These are phyloP conservation scores for Acrodontium crateriforme DNA, from an alignment of 2,329 filamentous ascomycete genomes.

Conservation along the genomic window DNA sequence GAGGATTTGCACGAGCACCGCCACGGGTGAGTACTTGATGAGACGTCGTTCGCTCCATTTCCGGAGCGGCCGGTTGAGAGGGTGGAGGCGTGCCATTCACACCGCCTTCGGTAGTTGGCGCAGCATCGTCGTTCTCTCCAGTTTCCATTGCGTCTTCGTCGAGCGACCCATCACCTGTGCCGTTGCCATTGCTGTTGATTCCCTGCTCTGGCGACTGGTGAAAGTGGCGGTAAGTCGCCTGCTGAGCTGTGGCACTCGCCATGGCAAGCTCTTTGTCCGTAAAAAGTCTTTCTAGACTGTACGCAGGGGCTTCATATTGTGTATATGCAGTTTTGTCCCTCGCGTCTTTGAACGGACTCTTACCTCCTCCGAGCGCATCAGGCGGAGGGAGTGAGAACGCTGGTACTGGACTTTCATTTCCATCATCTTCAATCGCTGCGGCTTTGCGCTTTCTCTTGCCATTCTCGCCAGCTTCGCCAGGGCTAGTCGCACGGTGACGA, in stretches of 20 bases:
- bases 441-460: constrained; percentile 46
- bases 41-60: constrained; percentile 48
- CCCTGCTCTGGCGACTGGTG: constrained; percentile 29
- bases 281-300: constrained; percentile 50
- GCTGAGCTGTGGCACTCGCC: constrained; percentile 47
- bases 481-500: constrained; percentile 35
- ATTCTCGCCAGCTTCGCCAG: constrained; percentile 27
- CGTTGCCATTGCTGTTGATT: constrained; percentile 15
- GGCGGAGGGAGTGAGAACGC: constrained; percentile 24
- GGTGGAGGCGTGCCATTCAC: constrained; percentile 12
- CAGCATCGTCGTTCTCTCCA: constrained; percentile 12
- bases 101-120: constrained; percentile 11
- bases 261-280: constrained; percentile 52
- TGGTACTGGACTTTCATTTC: constrained; percentile 43
- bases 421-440: constrained; percentile 41
- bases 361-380: constrained; percentile 32
- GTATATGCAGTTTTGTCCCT: constrained; percentile 38
- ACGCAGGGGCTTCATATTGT: constrained; percentile 44
- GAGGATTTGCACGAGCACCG: constrained; percentile 32
- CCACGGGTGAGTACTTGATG: constrained; percentile 42
- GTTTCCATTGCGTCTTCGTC: constrained; percentile 18
- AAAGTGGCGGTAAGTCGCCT: constrained; percentile 45
- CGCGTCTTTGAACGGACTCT: constrained; percentile 38
- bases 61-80: constrained; percentile 19
- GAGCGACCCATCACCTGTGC: constrained; percentile 16